A percentile compares a stretch with the other conserved stretches of the same genome.
phyloP scores from a whole-genome alignment of 2,329 filamentous ascomycete species.

The Aspergillus quadricinctus region DNA sequence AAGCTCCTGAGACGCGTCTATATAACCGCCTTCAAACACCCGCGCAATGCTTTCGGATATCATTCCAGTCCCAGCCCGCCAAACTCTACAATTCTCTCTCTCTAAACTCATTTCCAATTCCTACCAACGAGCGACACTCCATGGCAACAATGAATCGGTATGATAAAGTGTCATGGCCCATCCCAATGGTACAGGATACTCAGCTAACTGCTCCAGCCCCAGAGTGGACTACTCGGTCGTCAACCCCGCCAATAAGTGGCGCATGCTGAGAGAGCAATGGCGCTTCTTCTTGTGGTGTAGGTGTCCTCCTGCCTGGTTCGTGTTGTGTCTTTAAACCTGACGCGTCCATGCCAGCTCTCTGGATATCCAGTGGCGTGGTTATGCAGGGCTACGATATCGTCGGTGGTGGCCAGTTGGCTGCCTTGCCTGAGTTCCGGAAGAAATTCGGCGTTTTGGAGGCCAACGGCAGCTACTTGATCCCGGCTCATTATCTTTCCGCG shows the following conservation, averaged over 20 bases:
- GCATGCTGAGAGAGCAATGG: slow-evolving; percentile 22
- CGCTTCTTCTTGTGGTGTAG: slow-evolving; percentile 26
- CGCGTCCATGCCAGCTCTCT: slow-evolving; percentile 16
- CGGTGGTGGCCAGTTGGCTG: slow-evolving; percentile 28
- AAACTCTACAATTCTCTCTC: too few species aligned
- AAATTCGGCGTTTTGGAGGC: slow-evolving; percentile 22
- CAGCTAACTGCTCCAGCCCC: too few species aligned
- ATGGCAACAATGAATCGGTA: too few species aligned
- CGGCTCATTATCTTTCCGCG: slow-evolving; percentile 26
- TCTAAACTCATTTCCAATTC: too few species aligned
- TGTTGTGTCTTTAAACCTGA: too few species aligned
- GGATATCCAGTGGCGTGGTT: slow-evolving; percentile 25
- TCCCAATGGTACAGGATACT: too few species aligned
- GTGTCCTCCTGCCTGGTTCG: not conserved
- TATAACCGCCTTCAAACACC: too few species aligned
- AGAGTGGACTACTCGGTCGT: slow-evolving; percentile 14
- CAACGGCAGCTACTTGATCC: slow-evolving; percentile 10
- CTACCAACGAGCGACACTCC: too few species aligned
- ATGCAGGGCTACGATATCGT: slow-evolving; percentile 31
- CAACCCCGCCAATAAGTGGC: slow-evolving; percentile 25
- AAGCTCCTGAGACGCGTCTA: too few species aligned
- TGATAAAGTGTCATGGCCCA: too few species aligned
- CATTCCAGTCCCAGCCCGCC: too few species aligned
- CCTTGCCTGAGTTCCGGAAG: slow-evolving; percentile 24
- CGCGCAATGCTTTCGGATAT: too few species aligned